Conservation (phyloP, 2,329 filamentous ascomycete species). For the Hypocreales sp. region DNA sequence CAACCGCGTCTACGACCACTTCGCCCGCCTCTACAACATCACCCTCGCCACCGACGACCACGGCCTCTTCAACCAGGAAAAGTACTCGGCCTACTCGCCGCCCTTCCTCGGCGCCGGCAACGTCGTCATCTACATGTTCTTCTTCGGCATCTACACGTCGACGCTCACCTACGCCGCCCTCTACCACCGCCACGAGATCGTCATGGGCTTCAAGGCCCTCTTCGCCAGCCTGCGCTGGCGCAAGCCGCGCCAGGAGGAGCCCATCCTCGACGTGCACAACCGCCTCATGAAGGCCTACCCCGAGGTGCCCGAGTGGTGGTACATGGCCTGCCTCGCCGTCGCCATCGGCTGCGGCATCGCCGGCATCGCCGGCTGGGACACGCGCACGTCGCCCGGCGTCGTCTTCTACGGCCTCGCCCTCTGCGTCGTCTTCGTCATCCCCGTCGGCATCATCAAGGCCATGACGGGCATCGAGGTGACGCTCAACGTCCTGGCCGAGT, state of each 20-base stretch:
- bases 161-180: conserved; percentile 33
- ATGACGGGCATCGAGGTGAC: conserved; percentile 37
- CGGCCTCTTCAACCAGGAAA: conserved; percentile 26
- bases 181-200: conserved; percentile 36
- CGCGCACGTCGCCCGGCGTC: conserved; percentile 32
- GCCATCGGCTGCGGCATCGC: conserved; percentile 30
- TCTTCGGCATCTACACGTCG: conserved; percentile 38
- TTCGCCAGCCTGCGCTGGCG: conserved; percentile 27
- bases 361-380: conserved; percentile 31
- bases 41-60: conserved; percentile 22
- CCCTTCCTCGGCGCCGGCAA: conserved; percentile 34
- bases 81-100: conserved; percentile 34
- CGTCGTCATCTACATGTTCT: conserved; percentile 36
- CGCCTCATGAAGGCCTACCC: conserved; percentile 30
- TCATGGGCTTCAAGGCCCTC: conserved; percentile 30
- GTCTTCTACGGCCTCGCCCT: conserved; percentile 35
- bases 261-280: conserved; percentile 29
- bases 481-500: conserved; percentile 36
- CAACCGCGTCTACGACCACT: conserved; percentile 34
- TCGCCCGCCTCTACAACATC: conserved; percentile 30
- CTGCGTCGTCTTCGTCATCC: conserved; percentile 33
- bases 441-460: conserved; percentile 35
- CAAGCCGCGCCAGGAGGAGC: conserved; percentile 15
- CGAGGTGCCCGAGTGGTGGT: conserved; percentile 41
- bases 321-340: conserved; percentile 22